Base-by-base conservation (phyloP, 257 asterid species). In the Verbascum thapsus region DNA sequence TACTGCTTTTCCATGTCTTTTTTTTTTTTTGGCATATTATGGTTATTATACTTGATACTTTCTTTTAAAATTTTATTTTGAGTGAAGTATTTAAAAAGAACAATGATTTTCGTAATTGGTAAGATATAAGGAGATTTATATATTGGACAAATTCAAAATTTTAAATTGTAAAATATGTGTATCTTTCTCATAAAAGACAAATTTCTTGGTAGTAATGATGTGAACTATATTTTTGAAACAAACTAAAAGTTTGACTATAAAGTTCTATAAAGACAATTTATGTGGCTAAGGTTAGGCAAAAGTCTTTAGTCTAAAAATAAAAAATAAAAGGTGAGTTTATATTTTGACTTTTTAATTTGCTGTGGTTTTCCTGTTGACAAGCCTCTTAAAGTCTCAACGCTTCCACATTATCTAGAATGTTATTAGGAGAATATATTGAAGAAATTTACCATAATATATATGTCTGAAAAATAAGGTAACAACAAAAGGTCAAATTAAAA, bases 231-330 rank as follows among this genome's bases (percentile, higher is more conserved):
- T n/a, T 39, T 26, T 26, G 32, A 26, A 26, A 40, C 13, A 26
- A 26, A 26, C 45, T 49, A 56, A 34, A 71, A n/a, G 5, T 66
- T 66, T 66, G 80, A 75, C 74, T 61, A 15, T 3, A 30, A 47
- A 47, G 53, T n/a, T 26, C 2, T 30, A 51, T 10, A 67, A 58
- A 55, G 69, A 63, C 74, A 58, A 71, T 44, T 57, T n/a, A 66
- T 37, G 51, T 61, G 49, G 74, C 64, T 70, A 61, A 75, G 30
- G 82, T 78, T 78, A 73, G 80, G 83, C 76, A 69, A 49, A n/a
- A 8, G 30, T 26, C 72, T 56, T 71, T 67, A 32, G 53, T 62
- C 67, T 45, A 74, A 32, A 43, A 53, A 38, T 26, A n/a, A 5
- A 48, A 59, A 39, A 38, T 23, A 69, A 65, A 53, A 63, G 32